These are phyloP conservation scores for Clitopilus passeckerianus DNA, from an alignment of 768 basidiomycete genomes.

Conservation along the genomic window DNA sequence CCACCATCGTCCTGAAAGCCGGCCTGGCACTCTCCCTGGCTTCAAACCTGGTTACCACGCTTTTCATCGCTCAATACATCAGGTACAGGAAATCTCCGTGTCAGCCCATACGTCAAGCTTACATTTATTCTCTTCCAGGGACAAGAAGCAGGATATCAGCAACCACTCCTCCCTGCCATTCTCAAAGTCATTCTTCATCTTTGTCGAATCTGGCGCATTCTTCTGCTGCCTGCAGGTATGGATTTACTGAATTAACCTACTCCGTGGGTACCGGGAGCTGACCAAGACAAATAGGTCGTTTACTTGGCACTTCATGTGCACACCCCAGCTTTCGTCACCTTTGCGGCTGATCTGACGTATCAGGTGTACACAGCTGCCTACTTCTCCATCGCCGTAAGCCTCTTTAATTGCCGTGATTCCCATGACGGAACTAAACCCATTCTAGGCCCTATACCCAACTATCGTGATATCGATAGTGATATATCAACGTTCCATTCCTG, in stretches of 20 bases:
- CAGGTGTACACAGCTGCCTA: background rate
- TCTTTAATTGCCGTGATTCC: background rate
- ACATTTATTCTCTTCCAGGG: background rate
- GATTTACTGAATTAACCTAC: background rate
- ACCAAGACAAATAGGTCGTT: background rate
- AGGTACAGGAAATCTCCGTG: background rate
- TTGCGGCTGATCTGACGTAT: background rate
- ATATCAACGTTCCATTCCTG: background rate
- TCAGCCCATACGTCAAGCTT: background rate
- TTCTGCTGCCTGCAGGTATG: background rate
- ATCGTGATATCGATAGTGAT: background rate
- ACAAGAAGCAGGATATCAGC: background rate
- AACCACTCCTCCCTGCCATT: background rate
- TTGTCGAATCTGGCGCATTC: background rate
- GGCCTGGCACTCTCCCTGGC: background rate
- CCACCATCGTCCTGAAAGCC: background rate
- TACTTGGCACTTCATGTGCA: background rate
- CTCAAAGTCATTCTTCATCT: background rate
- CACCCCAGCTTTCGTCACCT: background rate
- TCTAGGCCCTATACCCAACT: background rate
- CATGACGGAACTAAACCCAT: background rate
- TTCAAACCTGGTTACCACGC: background rate
- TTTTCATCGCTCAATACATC: background rate
- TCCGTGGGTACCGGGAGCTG: background rate
- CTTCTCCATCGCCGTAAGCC: background rate